A percentile compares a stretch with the other conserved stretches of the same genome.
phyloP scores from a whole-genome alignment of 1,139 yeast genomes.

The Pichia sp. region DNA sequence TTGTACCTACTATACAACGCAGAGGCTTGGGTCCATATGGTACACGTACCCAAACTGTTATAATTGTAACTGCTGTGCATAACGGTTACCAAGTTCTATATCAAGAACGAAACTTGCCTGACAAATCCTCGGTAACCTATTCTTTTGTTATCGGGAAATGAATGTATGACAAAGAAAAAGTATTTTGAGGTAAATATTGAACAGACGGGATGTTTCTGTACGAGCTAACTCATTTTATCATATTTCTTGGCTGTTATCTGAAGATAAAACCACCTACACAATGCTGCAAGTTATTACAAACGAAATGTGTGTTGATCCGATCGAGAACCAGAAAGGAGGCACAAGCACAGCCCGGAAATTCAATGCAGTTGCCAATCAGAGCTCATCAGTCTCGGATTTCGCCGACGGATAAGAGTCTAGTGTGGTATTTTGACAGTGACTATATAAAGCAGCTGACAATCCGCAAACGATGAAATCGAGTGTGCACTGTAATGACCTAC shows the following conservation, averaged over 20 bases:
- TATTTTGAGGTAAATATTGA: not conserved
- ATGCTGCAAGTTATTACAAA: too few relatives aligned
- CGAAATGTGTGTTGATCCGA: too few relatives aligned
- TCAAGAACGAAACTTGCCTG: conserved; percentile 31
- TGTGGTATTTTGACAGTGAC: not conserved
- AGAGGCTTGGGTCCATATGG: conserved; percentile 45
- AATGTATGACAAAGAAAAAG: not conserved
- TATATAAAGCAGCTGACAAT: not conserved
- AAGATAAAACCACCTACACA: too few relatives aligned
- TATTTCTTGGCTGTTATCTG: too few relatives aligned
- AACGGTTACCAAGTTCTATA: conserved; percentile 37
- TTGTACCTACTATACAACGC: not conserved
- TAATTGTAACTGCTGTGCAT: conserved; percentile 42
- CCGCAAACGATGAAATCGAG: too few relatives aligned
- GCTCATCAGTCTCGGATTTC: conserved; percentile 1
- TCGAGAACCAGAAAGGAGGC: too few relatives aligned
- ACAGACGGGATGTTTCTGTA: too few relatives aligned
- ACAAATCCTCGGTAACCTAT: not conserved
- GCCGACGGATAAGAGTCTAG: not conserved
- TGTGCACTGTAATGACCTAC: too few relatives aligned
- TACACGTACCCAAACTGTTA: conserved; percentile 81
- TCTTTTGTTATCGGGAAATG: not conserved
- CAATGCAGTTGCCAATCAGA: too few relatives aligned
- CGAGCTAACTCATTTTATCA: too few relatives aligned
- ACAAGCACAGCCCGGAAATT: too few relatives aligned